Evolutionary conservation across 2,329 filamentous ascomycete species (phyloP).

Genomic region (Microsporum audouinii): DNA sequence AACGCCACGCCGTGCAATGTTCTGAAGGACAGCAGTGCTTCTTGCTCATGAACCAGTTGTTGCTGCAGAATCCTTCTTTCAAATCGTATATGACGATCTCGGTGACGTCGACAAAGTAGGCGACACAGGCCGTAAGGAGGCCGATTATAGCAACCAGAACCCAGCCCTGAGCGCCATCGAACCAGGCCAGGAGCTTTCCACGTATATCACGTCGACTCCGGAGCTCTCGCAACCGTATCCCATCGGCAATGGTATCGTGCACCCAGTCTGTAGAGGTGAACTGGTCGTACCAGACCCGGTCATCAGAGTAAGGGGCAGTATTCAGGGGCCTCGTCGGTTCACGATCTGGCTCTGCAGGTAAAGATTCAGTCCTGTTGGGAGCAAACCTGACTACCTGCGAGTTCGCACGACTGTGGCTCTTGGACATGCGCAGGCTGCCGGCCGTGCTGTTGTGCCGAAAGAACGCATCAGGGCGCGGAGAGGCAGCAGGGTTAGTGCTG

Average conservation of each 20-base stretch:
- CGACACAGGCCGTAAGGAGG: constrained; percentile 68
- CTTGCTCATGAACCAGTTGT: constrained; percentile 61
- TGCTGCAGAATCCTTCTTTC: constrained; percentile 77
- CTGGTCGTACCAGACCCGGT: constrained; percentile 96
- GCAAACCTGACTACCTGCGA: constrained; percentile 46
- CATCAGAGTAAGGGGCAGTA: constrained; percentile 58
- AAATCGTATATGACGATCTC: constrained; percentile 78
- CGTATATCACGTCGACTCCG: constrained; percentile 71
- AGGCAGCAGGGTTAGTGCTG: constrained; percentile 23
- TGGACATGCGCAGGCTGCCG: constrained; percentile 29
- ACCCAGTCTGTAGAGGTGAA: constrained; percentile 98
- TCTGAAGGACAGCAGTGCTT: constrained; percentile 52
- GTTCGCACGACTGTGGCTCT: constrained; percentile 39
- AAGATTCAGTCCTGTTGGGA: constrained; percentile 52
- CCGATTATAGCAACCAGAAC: constrained; percentile 84
- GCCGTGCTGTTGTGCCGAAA: constrained; percentile 26
- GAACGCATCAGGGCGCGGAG: constrained; percentile 23
- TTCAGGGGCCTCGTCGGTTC: constrained; percentile 41
- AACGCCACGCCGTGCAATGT: constrained; percentile 49
- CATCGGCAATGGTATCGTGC: constrained; percentile 90
- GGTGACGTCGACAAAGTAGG: constrained; percentile 79
- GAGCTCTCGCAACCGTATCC: constrained; percentile 74
- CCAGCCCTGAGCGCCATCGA: constrained; percentile 89
- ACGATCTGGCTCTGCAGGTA: constrained; percentile 47
- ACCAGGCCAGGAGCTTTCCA: constrained; percentile 63